These are phyloP conservation scores for Blastobotrys muscicola DNA, from an alignment of 805 yeast species.

Conservation along the genomic window DNA sequence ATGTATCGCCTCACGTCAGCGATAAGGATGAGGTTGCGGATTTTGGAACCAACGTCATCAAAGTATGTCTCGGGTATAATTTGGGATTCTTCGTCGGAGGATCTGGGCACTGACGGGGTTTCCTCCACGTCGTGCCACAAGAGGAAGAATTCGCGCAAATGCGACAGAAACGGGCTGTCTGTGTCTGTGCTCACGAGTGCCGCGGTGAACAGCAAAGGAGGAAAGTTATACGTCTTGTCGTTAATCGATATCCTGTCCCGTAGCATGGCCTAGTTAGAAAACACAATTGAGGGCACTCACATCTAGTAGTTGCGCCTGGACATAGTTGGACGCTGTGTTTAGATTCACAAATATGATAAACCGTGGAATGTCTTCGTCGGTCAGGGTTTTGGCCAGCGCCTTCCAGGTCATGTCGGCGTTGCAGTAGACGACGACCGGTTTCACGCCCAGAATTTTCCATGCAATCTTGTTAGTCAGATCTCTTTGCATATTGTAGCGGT, in stretches of 20 bases:
- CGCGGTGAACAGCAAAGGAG: no score
- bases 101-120: no score
- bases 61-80: no score
- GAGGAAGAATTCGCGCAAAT: no score
- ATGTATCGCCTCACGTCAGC: slow-evolving; percentile 45
- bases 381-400: background rate
- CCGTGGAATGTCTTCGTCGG: background rate
- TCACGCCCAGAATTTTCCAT: background rate
- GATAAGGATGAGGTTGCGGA: background rate
- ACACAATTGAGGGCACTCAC: background rate
- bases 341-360: slow-evolving; percentile 1
- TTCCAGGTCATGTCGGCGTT: slow-evolving; percentile 6
- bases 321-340: background rate
- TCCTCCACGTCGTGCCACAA: no score
- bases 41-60: no score
- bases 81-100: no score
- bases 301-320: slow-evolving; percentile 1
- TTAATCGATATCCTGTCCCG: background rate
- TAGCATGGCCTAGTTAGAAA: no score
- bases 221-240: no score
- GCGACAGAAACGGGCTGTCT: no score
- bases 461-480: background rate
- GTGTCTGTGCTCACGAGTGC: no score
- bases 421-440: slow-evolving; percentile 1
- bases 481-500: no score